Percentiles rank a stretch among this genome's conserved stretches.
phyloP scores from a whole-genome alignment of 257 asterid genomes.

The Haberlea rhodopensis region DNA sequence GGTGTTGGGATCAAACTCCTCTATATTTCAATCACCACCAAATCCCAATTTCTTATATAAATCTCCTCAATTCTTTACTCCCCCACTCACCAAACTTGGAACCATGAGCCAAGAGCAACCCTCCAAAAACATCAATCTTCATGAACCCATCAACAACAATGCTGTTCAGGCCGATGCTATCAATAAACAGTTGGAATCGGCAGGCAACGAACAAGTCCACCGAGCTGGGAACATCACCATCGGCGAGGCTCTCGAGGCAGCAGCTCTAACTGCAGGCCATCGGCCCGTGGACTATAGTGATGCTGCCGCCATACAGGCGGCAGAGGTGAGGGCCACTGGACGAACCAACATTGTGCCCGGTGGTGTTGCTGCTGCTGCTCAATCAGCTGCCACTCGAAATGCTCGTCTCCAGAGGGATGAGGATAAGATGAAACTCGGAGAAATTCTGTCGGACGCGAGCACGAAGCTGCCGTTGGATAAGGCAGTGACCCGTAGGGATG shows the following conservation, averaged over 20 bases:
- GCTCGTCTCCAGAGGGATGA: slow-evolving; percentile 69
- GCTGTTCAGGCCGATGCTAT: not conserved
- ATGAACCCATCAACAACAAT: not conserved
- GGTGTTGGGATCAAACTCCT: slow-evolving; percentile 6
- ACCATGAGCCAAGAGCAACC: slow-evolving; percentile 60
- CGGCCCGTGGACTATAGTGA: slow-evolving; percentile 86
- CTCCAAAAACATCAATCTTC: not conserved
- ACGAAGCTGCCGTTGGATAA: slow-evolving; percentile 79
- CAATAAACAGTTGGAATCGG: slow-evolving; percentile 33
- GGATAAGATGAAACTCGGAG: slow-evolving; percentile 84
- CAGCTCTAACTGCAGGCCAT: slow-evolving; percentile 83
- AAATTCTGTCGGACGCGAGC: slow-evolving; percentile 83
- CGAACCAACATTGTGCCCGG: slow-evolving; percentile 91
- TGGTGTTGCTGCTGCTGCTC: slow-evolving; percentile 98
- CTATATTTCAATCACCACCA: not conserved
- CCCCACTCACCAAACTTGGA: not conserved
- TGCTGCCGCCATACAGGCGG: slow-evolving; percentile 98
- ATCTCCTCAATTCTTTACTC: not conserved
- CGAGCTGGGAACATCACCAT: slow-evolving; percentile 62
- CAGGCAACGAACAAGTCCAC: slow-evolving; percentile 16
- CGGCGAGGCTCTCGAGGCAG: slow-evolving; percentile 96
- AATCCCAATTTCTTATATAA: not conserved
- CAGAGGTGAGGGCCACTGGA: slow-evolving; percentile 96
- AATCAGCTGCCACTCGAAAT: slow-evolving; percentile 95
- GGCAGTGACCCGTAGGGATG: slow-evolving; percentile 85